Evolutionary conservation across 805 yeast genomes (phyloP).

Genomic region (Saturnispora besseyi): DNA sequence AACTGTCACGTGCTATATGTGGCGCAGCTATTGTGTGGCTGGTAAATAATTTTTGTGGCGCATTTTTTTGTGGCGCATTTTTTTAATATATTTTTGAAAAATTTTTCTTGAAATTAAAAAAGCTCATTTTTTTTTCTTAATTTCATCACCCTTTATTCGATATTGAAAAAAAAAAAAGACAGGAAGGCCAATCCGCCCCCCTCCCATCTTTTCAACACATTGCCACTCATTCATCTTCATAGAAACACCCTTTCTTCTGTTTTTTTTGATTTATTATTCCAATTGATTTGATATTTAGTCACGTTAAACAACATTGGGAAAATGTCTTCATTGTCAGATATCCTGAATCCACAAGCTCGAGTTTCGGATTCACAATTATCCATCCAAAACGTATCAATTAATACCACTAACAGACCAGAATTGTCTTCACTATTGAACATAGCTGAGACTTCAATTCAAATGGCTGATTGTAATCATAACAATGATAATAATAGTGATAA

Average conservation of each 20-base stretch:
- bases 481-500: not conserved
- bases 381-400: not conserved
- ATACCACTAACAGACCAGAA: not conserved
- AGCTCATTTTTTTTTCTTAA: not conserved
- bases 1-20: too few species aligned
- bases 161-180: too few species aligned
- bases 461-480: not conserved
- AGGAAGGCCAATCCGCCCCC: too few species aligned
- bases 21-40: too few species aligned
- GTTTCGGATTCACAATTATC: not conserved
- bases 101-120: not conserved
- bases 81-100: not conserved
- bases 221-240: not conserved
- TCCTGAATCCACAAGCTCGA: slow-evolving; percentile 8
- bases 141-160: not conserved
- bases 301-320: not conserved
- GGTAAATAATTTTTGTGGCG: not conserved
- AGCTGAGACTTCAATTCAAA: not conserved
- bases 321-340: slow-evolving; percentile 9
- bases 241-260: too few species aligned
- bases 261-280: too few species aligned
- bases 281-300: too few species aligned
- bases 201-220: not conserved
- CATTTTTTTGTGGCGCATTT: not conserved
- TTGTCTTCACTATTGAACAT: not conserved